Conservation (phyloP, 192 early-diverging fungal genomes). For the Spinellus fusiger region DNA sequence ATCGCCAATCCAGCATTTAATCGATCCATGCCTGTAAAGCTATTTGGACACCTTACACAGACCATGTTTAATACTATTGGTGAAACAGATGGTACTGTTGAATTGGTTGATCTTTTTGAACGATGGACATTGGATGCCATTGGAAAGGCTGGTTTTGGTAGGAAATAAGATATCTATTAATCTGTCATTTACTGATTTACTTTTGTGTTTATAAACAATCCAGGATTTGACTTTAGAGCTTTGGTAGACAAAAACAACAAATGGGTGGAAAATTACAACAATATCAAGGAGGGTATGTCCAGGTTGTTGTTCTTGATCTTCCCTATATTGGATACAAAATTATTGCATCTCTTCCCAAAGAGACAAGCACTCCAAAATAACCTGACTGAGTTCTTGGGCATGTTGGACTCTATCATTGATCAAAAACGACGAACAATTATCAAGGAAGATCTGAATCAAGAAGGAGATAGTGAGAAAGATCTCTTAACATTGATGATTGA, state of each 20-base stretch:
- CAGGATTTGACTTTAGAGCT: constrained; percentile 20
- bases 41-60: constrained; percentile 17
- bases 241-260: not conserved
- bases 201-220: not conserved
- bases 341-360: constrained; percentile 12
- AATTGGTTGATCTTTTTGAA: constrained; percentile 11
- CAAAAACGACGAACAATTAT: not conserved
- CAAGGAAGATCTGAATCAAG: not conserved
- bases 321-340: constrained; percentile 12
- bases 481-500: constrained; percentile 30
- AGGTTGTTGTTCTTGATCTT: constrained; percentile 15
- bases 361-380: constrained; percentile 11
- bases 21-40: constrained; percentile 21
- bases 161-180: no score
- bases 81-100: not conserved
- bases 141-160: constrained; percentile 23
- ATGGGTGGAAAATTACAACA: constrained; percentile 22
- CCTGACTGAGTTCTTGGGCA: constrained; percentile 6
- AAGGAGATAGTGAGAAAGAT: constrained; percentile 20
- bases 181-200: not conserved
- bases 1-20: constrained; percentile 30
- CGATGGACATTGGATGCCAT: constrained; percentile 21
- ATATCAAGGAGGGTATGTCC: constrained; percentile 4
- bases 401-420: constrained; percentile 17
- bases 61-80: not conserved